These are phyloP conservation scores for Akanthomyces dipterigenus DNA, from an alignment of 2,329 filamentous ascomycete species.

Conservation along the genomic window DNA sequence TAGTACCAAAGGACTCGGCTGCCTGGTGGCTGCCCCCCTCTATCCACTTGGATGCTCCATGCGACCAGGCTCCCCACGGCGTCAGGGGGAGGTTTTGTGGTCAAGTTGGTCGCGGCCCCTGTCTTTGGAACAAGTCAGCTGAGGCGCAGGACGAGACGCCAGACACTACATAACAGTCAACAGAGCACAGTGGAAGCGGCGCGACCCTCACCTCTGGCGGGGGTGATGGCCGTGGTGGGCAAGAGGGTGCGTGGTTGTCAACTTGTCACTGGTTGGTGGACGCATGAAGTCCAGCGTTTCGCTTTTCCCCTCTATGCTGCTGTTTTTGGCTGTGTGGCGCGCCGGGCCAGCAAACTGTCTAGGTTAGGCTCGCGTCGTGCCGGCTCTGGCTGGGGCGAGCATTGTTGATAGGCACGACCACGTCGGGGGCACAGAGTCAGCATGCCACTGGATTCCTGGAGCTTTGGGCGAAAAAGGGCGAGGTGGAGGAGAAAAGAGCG, in stretches of 20 bases:
- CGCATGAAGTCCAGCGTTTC: not conserved
- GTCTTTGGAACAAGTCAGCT: not conserved
- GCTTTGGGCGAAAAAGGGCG: not conserved
- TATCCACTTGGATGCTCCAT: not conserved
- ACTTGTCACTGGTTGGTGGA: too few species aligned
- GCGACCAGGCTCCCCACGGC: not conserved
- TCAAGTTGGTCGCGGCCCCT: not conserved
- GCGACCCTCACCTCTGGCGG: too few species aligned
- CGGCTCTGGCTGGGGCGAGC: not conserved
- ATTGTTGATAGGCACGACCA: constrained; percentile 7
- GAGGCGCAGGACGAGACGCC: too few species aligned
- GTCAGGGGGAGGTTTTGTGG: not conserved
- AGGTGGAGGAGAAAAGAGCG: not conserved
- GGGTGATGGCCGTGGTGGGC: not conserved
- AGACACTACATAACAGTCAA: not conserved
- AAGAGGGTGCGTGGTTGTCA: not conserved
- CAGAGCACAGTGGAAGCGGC: not conserved
- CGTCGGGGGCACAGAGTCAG: not conserved
- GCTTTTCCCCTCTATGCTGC: not conserved
- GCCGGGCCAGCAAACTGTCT: constrained; percentile 5
- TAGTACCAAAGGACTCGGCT: not conserved
- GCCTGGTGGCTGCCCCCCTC: not conserved
- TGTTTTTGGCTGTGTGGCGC: not conserved
- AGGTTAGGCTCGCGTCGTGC: not conserved
- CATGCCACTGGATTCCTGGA: not conserved